Percentiles rank a stretch among this genome's conserved stretches.
Evolutionary conservation across 768 basidiomycete genomes (phyloP).

Genomic region (Steccherinum ochraceum): DNA sequence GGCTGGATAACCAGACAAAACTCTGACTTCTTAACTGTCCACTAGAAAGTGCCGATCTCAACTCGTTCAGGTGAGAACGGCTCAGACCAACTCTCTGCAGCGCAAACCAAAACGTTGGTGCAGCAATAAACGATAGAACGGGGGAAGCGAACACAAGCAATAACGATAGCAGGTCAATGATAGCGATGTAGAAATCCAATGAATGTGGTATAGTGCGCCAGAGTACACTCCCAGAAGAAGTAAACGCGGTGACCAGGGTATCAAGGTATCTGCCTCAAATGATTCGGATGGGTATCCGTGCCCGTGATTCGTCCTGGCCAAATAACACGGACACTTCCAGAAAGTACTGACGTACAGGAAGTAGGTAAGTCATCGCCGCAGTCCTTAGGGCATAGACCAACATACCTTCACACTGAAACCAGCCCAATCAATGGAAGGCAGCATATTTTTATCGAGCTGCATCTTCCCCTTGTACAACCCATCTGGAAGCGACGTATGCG

Average conservation of each 20-base stretch:
- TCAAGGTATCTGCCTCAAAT: slow-evolving; percentile 25
- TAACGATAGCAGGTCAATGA: neutral
- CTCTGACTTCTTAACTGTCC: too few relatives aligned
- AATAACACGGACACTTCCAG: slow-evolving; percentile 64
- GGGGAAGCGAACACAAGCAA: neutral
- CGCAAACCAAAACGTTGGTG: too few relatives aligned
- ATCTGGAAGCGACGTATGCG: slow-evolving; percentile 50
- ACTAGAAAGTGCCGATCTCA: too few relatives aligned
- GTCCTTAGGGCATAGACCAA: slow-evolving; percentile 6
- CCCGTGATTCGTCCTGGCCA: slow-evolving; percentile 56
- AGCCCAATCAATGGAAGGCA: slow-evolving; percentile 61
- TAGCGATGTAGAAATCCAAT: neutral
- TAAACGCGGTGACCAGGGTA: neutral
- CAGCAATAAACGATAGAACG: neutral
- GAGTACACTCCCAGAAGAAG: neutral
- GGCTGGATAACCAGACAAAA: too few relatives aligned
- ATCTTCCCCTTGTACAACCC: slow-evolving; percentile 61
- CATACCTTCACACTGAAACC: slow-evolving; percentile 64
- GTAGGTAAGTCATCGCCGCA: slow-evolving; percentile 1
- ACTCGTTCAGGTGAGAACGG: too few relatives aligned
- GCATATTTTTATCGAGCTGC: slow-evolving; percentile 47
- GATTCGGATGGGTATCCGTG: slow-evolving; percentile 56
- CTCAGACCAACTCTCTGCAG: too few relatives aligned
- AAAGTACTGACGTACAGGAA: slow-evolving; percentile 57
- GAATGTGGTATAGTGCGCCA: neutral